A percentile compares a stretch with the other conserved stretches of the same genome.
These are phyloP conservation scores for Geotrichum australiense DNA, from an alignment of 1,139 yeast species.

Conservation along the genomic window DNA sequence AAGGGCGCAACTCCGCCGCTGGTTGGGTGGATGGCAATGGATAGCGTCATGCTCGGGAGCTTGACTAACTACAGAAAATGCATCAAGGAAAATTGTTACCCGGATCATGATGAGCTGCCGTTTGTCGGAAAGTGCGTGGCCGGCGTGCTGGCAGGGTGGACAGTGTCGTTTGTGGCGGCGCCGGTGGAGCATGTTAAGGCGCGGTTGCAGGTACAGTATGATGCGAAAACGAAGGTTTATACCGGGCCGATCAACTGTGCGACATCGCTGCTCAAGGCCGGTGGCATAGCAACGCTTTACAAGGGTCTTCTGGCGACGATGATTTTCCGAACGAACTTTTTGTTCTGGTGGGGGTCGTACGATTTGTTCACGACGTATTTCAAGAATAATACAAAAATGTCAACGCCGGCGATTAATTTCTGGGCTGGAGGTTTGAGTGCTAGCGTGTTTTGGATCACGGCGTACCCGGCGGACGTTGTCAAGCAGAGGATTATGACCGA, in stretches of 20 bases:
- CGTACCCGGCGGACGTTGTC: conserved; percentile 85
- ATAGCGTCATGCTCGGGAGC: conserved; percentile 75
- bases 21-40: conserved; percentile 92
- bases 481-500: conserved; percentile 86
- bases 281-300: conserved; percentile 75
- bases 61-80: conserved; percentile 67
- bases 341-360: conserved; percentile 94
- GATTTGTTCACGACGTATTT: conserved; percentile 69
- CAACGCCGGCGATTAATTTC: conserved; percentile 66
- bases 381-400: conserved; percentile 53
- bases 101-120: conserved; percentile 54
- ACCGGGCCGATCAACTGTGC: conserved; percentile 75
- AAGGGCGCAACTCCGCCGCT: conserved; percentile 90
- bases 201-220: conserved; percentile 82
- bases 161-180: conserved; percentile 89
- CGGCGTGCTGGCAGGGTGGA: conserved; percentile 75
- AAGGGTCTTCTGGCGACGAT: conserved; percentile 80
- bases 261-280: conserved; percentile 40
- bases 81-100: conserved; percentile 56
- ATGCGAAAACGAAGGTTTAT: conserved; percentile 59
- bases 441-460: conserved; percentile 78
- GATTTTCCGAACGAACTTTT: conserved; percentile 79
- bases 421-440: conserved; percentile 91
- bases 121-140: conserved; percentile 68
- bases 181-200: conserved; percentile 90